Evolutionary conservation across 371 early-diverging fungal genomes (phyloP), one percentile per base, ranked within the genome.

Genomic region (Parasitella parasitica): DNA sequence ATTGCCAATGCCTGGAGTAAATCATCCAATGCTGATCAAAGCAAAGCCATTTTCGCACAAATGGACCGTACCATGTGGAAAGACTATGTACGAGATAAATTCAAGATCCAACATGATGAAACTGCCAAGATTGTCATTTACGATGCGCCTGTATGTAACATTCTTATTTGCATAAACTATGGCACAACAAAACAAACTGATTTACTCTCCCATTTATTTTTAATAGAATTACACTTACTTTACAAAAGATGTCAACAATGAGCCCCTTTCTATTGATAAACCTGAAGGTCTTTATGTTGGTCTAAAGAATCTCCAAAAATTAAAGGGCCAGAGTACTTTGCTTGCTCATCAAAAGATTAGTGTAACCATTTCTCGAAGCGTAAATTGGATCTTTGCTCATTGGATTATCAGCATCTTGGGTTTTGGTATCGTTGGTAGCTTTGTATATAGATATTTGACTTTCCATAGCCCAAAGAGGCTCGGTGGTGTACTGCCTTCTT

Each of bases 371-470:
- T 20, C 11, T 4, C 28, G 35, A 35, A 52, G 49, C 2, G 11
- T 64, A 2, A 8, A 34, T 11, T 34, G 71, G 24, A 30, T 65
- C 1, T 49, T 46, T 12, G 43, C 43, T 8, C 76, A 78, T 63
- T 73, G 71, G 74, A 46, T 71, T 1, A 24, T 77, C 5, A 72
- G 70, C 9, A 38, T 68, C 9, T 34, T 57, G 4, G 50, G 55
- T 6, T 68, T 77, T 50, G 38, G 57, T 51, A 50, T 69, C 8
- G 18, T 63, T 2, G 66, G 69, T 51, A 39, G 58, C 27, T 61
- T 69, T 54, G 34, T 60, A 18, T 68, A 69, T 53, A 39, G 64
- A 26, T 61, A 57, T 58, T 54, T 64, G n/a, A 60, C 64, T 9
- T 57, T 36, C 20, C 64, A 63, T 59, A 27, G 35, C 15, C 69